These are phyloP conservation scores for Paramyrothecium roridum DNA, from an alignment of 2,329 filamentous ascomycete genomes.

Conservation along the genomic window DNA sequence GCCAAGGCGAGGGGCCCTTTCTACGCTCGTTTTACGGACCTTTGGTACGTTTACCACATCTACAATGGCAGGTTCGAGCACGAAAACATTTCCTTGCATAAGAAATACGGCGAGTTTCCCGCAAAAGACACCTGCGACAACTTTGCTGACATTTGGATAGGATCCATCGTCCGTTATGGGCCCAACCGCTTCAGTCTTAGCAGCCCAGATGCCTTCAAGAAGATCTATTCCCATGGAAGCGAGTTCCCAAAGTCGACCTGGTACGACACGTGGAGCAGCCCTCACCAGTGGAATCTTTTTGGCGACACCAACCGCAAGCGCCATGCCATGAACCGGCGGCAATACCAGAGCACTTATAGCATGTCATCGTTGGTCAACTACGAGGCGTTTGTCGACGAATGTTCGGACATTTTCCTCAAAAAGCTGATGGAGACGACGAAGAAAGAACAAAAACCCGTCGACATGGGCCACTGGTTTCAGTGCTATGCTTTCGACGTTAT, in stretches of 20 bases:
- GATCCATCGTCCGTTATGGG: conserved; percentile 40
- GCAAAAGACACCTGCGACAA: too few species aligned
- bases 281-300: conserved; percentile 21
- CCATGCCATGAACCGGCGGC: conserved; percentile 20
- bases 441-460: conserved; percentile 9
- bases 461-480: conserved; percentile 31
- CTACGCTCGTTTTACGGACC: conserved; percentile 2
- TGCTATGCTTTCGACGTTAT: conserved; percentile 39
- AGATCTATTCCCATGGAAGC: conserved; percentile 26
- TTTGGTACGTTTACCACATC: conserved; percentile 3
- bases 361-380: conserved; percentile 30
- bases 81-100: conserved; percentile 1
- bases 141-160: not conserved
- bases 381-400: conserved; percentile 28
- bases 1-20: not conserved
- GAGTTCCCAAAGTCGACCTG: conserved; percentile 28
- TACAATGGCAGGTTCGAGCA: conserved; percentile 1
- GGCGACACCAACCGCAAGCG: conserved; percentile 19
- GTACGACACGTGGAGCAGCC: conserved; percentile 23
- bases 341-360: conserved; percentile 24
- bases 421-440: conserved; percentile 21
- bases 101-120: conserved; percentile 1
- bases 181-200: conserved; percentile 45
- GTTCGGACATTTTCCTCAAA: conserved; percentile 21
- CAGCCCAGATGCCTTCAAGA: conserved; percentile 33